Evolutionary conservation across 768 basidiomycete species (phyloP).

Genomic region (Amanita polypyramis): DNA sequence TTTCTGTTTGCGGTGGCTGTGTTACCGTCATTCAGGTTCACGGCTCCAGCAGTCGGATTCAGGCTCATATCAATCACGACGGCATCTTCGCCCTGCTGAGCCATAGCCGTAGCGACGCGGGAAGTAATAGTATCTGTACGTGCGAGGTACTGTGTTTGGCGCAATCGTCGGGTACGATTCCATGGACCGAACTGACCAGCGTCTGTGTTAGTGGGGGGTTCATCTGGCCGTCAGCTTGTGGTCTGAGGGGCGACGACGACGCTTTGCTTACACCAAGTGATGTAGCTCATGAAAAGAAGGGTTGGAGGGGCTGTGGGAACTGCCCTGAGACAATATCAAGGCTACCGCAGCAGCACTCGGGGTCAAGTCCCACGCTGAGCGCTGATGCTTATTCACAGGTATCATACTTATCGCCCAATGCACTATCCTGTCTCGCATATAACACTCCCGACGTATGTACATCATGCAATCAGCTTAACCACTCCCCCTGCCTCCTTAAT

Average conservation of each 20-base stretch:
- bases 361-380: background rate
- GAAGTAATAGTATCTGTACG: slow-evolving; percentile 38
- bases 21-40: slow-evolving; percentile 16
- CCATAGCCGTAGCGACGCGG: slow-evolving; percentile 39
- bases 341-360: background rate
- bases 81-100: slow-evolving; percentile 15
- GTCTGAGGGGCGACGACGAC: background rate
- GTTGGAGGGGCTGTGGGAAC: slow-evolving; percentile 3
- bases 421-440: background rate
- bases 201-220: slow-evolving; percentile 17
- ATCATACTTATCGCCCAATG: background rate
- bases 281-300: slow-evolving; percentile 19
- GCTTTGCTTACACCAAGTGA: slow-evolving; percentile 29
- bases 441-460: background rate
- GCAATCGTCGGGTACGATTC: slow-evolving; percentile 47
- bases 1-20: slow-evolving; percentile 7
- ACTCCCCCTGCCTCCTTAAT: slow-evolving; percentile 94
- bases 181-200: slow-evolving; percentile 42
- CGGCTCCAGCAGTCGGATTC: background rate
- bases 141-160: slow-evolving; percentile 41
- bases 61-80: slow-evolving; percentile 9
- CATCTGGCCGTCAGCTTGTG: background rate
- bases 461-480: slow-evolving; percentile 83
- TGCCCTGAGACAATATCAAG: slow-evolving; percentile 3
- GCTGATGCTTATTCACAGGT: background rate